Percentiles rank a stretch among this genome's conserved stretches.
Evolutionary conservation across 1,284 basidiomycete species (phyloP).

Genomic region (Sporisorium graminicola): DNA sequence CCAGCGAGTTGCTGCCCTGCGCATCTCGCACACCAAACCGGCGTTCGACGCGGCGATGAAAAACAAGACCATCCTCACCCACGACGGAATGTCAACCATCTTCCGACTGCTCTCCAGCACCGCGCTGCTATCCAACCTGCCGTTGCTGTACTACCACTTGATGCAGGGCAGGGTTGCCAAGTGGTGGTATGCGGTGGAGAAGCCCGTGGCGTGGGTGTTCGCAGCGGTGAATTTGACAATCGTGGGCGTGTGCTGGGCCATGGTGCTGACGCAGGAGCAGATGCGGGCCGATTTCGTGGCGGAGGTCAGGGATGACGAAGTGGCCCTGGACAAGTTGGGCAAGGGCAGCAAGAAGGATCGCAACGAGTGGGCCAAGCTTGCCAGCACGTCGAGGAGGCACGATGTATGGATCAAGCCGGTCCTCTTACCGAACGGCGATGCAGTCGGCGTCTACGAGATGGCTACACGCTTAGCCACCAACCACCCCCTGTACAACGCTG

Average conservation of each 20-base stretch:
- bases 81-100: constrained; percentile 21
- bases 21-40: background rate
- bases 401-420: constrained; percentile 20
- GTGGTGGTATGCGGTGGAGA: background rate
- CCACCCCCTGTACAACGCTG: constrained; percentile 19
- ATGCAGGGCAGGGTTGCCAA: background rate
- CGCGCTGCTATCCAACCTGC: constrained; percentile 12
- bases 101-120: constrained; percentile 9
- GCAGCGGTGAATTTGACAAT: constrained; percentile 20
- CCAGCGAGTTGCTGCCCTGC: constrained; percentile 8
- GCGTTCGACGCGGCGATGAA: background rate
- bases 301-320: background rate
- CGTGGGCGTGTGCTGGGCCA: constrained; percentile 15
- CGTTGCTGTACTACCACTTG: background rate
- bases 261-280: constrained; percentile 21
- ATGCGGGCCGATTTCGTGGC: constrained; percentile 16
- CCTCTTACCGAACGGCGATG: background rate
- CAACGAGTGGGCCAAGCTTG: constrained; percentile 12
- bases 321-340: constrained; percentile 2
- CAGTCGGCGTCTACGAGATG: constrained; percentile 12
- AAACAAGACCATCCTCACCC: constrained; percentile 7
- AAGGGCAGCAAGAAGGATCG: background rate
- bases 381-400: constrained; percentile 22
- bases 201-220: constrained; percentile 15
- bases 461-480: constrained; percentile 12